Percentiles rank a stretch among this genome's conserved stretches.
These are phyloP conservation scores for Fusarium sp. DNA, from an alignment of 2,329 filamentous ascomycete genomes.

Conservation along the genomic window DNA sequence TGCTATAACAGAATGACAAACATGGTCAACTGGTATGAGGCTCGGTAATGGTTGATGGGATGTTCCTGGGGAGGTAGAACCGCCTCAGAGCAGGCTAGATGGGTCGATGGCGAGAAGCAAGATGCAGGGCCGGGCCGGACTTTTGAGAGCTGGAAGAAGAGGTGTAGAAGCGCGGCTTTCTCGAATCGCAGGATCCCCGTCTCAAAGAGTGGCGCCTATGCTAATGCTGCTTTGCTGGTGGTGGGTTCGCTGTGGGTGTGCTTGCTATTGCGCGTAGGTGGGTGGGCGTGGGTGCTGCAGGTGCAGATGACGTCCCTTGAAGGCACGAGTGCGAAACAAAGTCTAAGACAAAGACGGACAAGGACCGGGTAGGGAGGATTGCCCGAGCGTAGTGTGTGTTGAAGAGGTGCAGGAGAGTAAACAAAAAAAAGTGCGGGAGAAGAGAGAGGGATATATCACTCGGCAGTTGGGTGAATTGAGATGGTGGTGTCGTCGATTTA, in stretches of 20 bases:
- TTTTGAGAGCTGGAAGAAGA: slow-evolving; percentile 40
- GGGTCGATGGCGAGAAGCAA: slow-evolving; percentile 34
- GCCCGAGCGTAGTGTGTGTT: slow-evolving; percentile 2
- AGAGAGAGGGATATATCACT: slow-evolving; percentile 14
- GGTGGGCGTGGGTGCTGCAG: slow-evolving; percentile 26
- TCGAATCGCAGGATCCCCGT: slow-evolving; percentile 38
- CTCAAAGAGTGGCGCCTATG: slow-evolving; percentile 37
- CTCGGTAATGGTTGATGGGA: slow-evolving; percentile 21
- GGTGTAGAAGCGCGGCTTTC: slow-evolving; percentile 37
- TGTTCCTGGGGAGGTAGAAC: slow-evolving; percentile 18
- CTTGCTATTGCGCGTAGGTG: slow-evolving; percentile 28
- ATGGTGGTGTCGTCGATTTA: slow-evolving; percentile 23
- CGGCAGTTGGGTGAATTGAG: slow-evolving; percentile 1
- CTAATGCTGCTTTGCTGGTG: slow-evolving; percentile 29
- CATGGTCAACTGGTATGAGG: slow-evolving; percentile 46
- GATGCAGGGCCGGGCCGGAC: slow-evolving; percentile 38
- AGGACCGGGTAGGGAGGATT: slow-evolving; percentile 17
- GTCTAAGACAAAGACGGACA: slow-evolving; percentile 31
- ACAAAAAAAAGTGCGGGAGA: slow-evolving; percentile 19
- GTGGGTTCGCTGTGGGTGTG: slow-evolving; percentile 36
- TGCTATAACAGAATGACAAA: slow-evolving; percentile 49
- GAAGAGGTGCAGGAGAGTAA: slow-evolving; percentile 11
- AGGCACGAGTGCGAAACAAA: slow-evolving; percentile 34
- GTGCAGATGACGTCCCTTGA: slow-evolving; percentile 44
- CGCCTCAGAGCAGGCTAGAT: slow-evolving; percentile 25